These are phyloP conservation scores for Hymenotorrendiella dingleyae DNA, from an alignment of 2,329 filamentous ascomycete species.

Conservation along the genomic window DNA sequence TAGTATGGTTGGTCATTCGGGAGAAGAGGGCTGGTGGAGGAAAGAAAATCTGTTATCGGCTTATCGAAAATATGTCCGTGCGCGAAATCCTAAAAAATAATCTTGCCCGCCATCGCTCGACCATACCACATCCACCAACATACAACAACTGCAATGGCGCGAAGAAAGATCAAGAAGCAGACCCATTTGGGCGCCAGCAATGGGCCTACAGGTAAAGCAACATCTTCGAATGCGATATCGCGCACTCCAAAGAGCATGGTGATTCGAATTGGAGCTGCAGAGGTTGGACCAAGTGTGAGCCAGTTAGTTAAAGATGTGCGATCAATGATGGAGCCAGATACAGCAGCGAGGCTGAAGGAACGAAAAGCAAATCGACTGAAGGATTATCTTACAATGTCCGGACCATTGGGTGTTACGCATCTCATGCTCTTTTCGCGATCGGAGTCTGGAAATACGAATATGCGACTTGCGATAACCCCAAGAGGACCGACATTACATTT, in stretches of 20 bases:
- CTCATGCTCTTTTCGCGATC: conserved; percentile 90
- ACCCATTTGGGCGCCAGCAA: conserved; percentile 67
- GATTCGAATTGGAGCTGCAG: conserved; percentile 89
- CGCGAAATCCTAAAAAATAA: conserved; percentile 23
- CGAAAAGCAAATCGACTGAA: conserved; percentile 79
- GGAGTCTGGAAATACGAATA: conserved; percentile 82
- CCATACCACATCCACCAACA: conserved; percentile 15
- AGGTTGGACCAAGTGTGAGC: conserved; percentile 85
- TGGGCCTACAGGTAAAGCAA: conserved; percentile 44
- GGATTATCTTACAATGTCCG: conserved; percentile 94
- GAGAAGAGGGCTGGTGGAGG: conserved; percentile 1
- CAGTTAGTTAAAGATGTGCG: conserved; percentile 90
- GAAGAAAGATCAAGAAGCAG: conserved; percentile 77
- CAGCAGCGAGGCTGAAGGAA: conserved; percentile 83
- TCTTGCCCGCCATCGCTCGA: conserved; percentile 18
- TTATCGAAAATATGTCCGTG: conserved; percentile 24
- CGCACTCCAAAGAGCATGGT: conserved; percentile 94
- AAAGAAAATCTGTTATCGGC: conserved; percentile 28
- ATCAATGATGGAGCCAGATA: conserved; percentile 92
- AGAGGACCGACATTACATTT: conserved; percentile 92
- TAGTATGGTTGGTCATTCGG: not conserved
- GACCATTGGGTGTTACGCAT: conserved; percentile 87
- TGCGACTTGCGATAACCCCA: conserved; percentile 81
- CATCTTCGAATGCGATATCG: conserved; percentile 52
- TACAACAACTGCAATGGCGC: conserved; percentile 61